A percentile compares a stretch with the other conserved stretches of the same genome.
phyloP scores from a whole-genome alignment of 2,329 filamentous ascomycete genomes.

The Nemania sp. region DNA sequence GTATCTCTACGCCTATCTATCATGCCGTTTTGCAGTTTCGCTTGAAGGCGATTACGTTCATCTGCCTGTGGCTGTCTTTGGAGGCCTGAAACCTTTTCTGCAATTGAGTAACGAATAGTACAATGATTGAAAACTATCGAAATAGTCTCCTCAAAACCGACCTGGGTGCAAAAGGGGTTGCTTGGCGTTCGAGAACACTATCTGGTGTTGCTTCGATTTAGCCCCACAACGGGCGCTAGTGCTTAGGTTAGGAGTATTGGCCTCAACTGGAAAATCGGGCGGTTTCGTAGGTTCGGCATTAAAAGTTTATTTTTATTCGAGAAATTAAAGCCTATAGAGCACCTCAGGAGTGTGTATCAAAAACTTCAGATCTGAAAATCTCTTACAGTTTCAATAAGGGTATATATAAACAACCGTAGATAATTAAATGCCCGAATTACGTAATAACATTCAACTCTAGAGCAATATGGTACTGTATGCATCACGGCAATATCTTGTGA shows the following conservation, averaged over 20 bases:
- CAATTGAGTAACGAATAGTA: neutral
- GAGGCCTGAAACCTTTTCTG: neutral
- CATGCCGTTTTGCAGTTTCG: neutral
- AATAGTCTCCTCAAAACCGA: neutral
- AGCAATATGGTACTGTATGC: neutral
- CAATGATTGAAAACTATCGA: neutral
- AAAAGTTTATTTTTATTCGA: neutral
- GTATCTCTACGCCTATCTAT: neutral
- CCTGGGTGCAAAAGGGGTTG: neutral
- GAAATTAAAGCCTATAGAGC: neutral
- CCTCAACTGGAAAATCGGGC: neutral
- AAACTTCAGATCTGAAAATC: neutral
- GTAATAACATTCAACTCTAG: neutral
- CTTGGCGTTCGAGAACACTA: neutral
- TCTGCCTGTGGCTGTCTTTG: neutral
- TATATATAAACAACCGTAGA: neutral
- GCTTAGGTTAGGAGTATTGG: neutral
- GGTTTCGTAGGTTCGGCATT: neutral
- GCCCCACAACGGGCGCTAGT: neutral
- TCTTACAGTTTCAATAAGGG: neutral
- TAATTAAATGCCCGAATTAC: neutral
- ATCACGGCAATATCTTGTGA: neutral
- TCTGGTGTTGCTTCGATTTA: neutral
- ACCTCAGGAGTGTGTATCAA: neutral
- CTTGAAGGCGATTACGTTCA: neutral